These are phyloP conservation scores for Coprinellus micaceus DNA, from an alignment of 768 basidiomycete species.

Conservation along the genomic window DNA sequence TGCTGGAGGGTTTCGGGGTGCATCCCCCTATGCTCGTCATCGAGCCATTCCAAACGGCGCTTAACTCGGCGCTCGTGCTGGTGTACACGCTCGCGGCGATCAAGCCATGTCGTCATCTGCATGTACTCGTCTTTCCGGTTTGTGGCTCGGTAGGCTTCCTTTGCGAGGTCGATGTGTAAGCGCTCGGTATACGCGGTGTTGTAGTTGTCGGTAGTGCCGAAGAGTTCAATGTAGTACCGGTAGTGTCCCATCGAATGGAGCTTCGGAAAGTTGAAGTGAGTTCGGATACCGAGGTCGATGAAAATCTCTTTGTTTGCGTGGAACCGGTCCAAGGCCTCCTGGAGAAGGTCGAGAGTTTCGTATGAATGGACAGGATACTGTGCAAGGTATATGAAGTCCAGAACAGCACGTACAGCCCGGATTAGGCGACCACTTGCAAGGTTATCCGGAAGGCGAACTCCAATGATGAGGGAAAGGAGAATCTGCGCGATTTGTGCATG, in stretches of 20 bases:
- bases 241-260: constrained; percentile 30
- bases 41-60: constrained; percentile 17
- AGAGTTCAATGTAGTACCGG: constrained; percentile 18
- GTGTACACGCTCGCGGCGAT: constrained; percentile 13
- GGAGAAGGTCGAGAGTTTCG: constrained; percentile 21
- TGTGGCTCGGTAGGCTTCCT: constrained; percentile 23
- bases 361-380: constrained; percentile 23
- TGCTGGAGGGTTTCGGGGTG: too few relatives aligned
- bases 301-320: constrained; percentile 29
- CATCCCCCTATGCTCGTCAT: too few relatives aligned
- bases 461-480: constrained; percentile 27
- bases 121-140: constrained; percentile 24
- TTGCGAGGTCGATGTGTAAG: constrained; percentile 39
- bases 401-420: constrained; percentile 20
- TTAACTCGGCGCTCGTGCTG: constrained; percentile 20
- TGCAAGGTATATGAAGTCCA: constrained; percentile 33
- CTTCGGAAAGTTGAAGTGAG: constrained; percentile 36
- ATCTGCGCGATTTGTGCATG: constrained; percentile 29
- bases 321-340: constrained; percentile 23
- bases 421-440: constrained; percentile 17
- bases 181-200: constrained; percentile 33
- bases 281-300: constrained; percentile 21
- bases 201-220: constrained; percentile 28
- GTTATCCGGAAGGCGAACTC: constrained; percentile 15
- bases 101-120: constrained; percentile 41